Evolutionary conservation across 768 basidiomycete genomes (phyloP).

Genomic region (Chlorophyllum brunneum): DNA sequence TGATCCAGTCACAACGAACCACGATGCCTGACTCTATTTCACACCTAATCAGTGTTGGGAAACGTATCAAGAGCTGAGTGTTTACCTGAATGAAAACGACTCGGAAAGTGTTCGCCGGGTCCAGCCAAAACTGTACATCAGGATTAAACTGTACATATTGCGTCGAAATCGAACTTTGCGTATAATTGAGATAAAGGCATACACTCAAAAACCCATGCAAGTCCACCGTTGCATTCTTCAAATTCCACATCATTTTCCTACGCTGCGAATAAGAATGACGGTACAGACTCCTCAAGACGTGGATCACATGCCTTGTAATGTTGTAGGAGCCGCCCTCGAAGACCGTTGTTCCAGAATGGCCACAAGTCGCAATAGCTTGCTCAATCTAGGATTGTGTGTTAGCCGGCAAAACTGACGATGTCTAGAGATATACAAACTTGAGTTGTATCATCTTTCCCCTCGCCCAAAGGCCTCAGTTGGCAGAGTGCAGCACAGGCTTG

Average conservation of each 20-base stretch:
- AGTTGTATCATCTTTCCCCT: slow-evolving; percentile 36
- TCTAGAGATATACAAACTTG: slow-evolving; percentile 23
- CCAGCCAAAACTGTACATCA: slow-evolving; percentile 52
- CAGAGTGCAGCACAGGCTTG: neutral
- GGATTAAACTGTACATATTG: slow-evolving; percentile 42
- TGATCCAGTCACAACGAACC: slow-evolving; percentile 57
- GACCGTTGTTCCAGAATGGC: slow-evolving; percentile 40
- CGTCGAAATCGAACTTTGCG: neutral
- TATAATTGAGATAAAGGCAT: slow-evolving; percentile 10
- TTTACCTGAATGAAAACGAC: slow-evolving; percentile 54
- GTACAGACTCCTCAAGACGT: neutral
- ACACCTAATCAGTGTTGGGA: neutral
- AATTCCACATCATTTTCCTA: slow-evolving; percentile 55
- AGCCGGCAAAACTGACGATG: neutral
- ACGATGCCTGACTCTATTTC: slow-evolving; percentile 52
- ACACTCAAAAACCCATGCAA: slow-evolving; percentile 43
- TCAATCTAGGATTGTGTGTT: slow-evolving; percentile 32
- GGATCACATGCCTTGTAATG: slow-evolving; percentile 38
- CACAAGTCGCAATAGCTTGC: slow-evolving; percentile 44
- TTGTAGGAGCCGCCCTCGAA: slow-evolving; percentile 46
- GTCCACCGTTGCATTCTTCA: slow-evolving; percentile 38
- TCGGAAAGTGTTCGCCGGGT: slow-evolving; percentile 50
- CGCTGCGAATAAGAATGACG: neutral
- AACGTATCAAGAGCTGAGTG: neutral
- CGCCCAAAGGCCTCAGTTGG: slow-evolving; percentile 29